These are phyloP conservation scores for Lotus japonicus DNA, from an alignment of 306 rosid species.

Conservation along the genomic window DNA sequence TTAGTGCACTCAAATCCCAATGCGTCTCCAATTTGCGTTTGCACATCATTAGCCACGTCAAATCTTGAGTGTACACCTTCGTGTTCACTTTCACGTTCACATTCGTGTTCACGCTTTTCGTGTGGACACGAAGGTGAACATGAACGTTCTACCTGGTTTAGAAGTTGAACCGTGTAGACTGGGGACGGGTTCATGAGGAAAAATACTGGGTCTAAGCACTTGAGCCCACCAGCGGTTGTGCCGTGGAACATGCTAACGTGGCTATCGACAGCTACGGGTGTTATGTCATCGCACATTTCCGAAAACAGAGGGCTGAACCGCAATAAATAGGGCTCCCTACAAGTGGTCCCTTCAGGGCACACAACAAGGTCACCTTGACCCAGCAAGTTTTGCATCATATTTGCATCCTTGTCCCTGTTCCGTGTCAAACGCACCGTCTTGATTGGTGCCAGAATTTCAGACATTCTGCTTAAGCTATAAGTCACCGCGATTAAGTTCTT, in stretches of 20 bases:
- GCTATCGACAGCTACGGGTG: slow-evolving; percentile 54
- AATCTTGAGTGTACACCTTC: slow-evolving; percentile 10
- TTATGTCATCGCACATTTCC: slow-evolving; percentile 43
- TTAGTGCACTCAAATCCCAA: slow-evolving; percentile 61
- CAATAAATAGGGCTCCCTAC: slow-evolving; percentile 76
- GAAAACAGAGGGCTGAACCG: slow-evolving; percentile 79
- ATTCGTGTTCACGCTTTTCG: neutral
- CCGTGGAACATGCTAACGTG: slow-evolving; percentile 80
- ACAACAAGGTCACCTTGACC: slow-evolving; percentile 56
- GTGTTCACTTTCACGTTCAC: no score
- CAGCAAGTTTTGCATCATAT: slow-evolving; percentile 39
- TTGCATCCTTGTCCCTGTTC: slow-evolving; percentile 41
- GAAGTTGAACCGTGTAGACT: slow-evolving; percentile 35
- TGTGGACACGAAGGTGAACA: neutral
- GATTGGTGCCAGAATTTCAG: slow-evolving; percentile 69
- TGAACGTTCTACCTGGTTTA: slow-evolving; percentile 21
- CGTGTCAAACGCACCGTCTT: slow-evolving; percentile 62
- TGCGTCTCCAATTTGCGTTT: slow-evolving; percentile 40
- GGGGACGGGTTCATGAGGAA: slow-evolving; percentile 70
- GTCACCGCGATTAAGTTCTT: slow-evolving; percentile 48
- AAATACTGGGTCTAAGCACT: slow-evolving; percentile 72
- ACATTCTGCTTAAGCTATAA: slow-evolving; percentile 72
- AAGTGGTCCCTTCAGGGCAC: slow-evolving; percentile 91
- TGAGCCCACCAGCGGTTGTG: slow-evolving; percentile 77
- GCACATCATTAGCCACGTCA: slow-evolving; percentile 60